Evolutionary conservation across 1,284 basidiomycete species (phyloP), one percentile per base, ranked within the genome.

Genomic region (Flammula alnicola): DNA sequence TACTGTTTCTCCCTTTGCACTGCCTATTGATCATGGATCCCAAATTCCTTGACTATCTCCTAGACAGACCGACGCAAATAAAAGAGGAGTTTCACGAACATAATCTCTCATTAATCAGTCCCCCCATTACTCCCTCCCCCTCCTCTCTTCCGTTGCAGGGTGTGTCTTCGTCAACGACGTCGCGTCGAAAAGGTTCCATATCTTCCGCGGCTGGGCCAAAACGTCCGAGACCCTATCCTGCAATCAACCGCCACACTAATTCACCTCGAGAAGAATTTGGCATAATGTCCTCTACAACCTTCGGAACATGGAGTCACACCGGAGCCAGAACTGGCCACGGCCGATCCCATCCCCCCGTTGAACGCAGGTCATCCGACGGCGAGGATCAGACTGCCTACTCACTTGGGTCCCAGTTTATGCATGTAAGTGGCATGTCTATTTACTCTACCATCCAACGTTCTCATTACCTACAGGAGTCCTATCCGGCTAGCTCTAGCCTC

Each of bases 11-110:
- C 30, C 39, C 16, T 30, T n/a, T 68, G 72, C 77, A 76, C 76
- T 63, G 76, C 77, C 72, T 63, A 63, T 51, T 47, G 54, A 46
- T 57, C 57, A 75, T 75, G 74, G 61, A 61, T 59, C 62, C 70
- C 36, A 47, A 39, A 52, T 64, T 65, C 56, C 56, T 60, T 30
- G 56, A 61, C 35, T 63, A 61, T 43, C 42, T 59, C 47, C 51
- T 62, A 46, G 46, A 38, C 12, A 43, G 45, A 20, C 41, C 57
- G 51, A 54, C 54, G 55, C 61, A 63, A 69, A 73, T 79, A 73
- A 80, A 80, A 77, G 70, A 71, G 58, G 77, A 79, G 66, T 59
- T 66, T 41, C 57, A 59, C 54, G 73, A 74, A 47, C 57, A 49
- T 27, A 44, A 48, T 57, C 68, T 68, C 57, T 64, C 73, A 66